A percentile compares a stretch with the other conserved stretches of the same genome.
Conservation (phyloP, 768 basidiomycete species). For the Auricularia sp. region DNA sequence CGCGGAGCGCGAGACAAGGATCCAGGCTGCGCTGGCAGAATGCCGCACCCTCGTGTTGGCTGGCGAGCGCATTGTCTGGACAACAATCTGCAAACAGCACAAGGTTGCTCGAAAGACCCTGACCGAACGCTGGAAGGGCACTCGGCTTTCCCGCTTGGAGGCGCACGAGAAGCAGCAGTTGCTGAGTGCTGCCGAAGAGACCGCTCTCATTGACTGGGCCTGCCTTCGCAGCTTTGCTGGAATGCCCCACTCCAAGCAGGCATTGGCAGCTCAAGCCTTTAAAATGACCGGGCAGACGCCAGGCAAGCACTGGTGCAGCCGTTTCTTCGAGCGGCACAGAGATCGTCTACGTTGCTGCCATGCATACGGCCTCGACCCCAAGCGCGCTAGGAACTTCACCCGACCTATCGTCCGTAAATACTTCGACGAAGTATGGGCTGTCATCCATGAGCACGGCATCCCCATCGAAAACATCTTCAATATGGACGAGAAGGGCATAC, state of each 20-base stretch:
- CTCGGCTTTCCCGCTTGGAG: not conserved
- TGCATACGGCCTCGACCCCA: slow-evolving; percentile 3
- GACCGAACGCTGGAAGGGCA: not conserved
- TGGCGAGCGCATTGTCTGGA: not conserved
- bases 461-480: slow-evolving; percentile 9
- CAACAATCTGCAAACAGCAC: not conserved
- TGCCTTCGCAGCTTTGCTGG: not conserved
- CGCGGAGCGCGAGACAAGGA: too few relatives aligned
- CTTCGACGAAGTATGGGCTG: not conserved
- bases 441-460: slow-evolving; percentile 3
- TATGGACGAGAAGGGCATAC: slow-evolving; percentile 7
- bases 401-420: not conserved
- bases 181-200: not conserved
- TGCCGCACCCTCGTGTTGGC: too few relatives aligned
- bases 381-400: slow-evolving; percentile 6
- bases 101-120: not conserved
- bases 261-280: not conserved
- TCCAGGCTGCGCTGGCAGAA: too few relatives aligned
- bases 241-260: not conserved
- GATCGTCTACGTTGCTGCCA: not conserved
- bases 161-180: not conserved
- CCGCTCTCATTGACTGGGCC: not conserved
- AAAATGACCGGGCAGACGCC: not conserved
- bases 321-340: not conserved
- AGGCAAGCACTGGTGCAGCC: not conserved